phyloP scores from a whole-genome alignment of 805 yeast genomes.

The Cyberlindnera lachancei region DNA sequence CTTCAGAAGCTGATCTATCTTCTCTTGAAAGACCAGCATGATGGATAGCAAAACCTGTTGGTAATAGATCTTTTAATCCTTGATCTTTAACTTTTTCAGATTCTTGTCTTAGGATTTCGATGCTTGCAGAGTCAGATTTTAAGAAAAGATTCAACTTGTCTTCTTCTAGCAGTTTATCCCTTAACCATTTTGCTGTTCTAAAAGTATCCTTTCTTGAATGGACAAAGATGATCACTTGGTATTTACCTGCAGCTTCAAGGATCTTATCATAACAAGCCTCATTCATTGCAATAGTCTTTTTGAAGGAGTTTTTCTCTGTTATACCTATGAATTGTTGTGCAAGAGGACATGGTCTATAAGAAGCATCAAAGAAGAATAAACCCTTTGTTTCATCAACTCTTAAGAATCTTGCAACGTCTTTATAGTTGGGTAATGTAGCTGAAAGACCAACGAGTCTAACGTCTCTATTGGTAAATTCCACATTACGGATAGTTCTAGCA shows the following conservation, averaged over 20 bases:
- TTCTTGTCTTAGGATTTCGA: slow-evolving; percentile 58
- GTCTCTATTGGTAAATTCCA: slow-evolving; percentile 35
- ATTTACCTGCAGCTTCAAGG: slow-evolving; percentile 53
- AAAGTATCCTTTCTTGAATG: slow-evolving; percentile 91
- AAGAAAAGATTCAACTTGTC: slow-evolving; percentile 39
- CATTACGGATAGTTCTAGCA: slow-evolving; percentile 54
- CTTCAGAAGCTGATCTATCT: slow-evolving; percentile 77
- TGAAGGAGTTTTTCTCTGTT: slow-evolving; percentile 74
- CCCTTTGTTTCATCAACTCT: slow-evolving; percentile 55
- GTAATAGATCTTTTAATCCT: slow-evolving; percentile 51
- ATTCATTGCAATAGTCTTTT: slow-evolving; percentile 75
- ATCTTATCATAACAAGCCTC: slow-evolving; percentile 84
- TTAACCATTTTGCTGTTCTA: slow-evolving; percentile 71
- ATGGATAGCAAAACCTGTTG: slow-evolving; percentile 78
- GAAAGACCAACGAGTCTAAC: slow-evolving; percentile 80
- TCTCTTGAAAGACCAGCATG: slow-evolving; percentile 79
- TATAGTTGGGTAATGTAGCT: slow-evolving; percentile 86
- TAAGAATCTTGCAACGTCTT: slow-evolving; percentile 78
- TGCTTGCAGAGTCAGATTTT: slow-evolving; percentile 40
- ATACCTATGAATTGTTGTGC: slow-evolving; percentile 85
- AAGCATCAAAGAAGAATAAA: slow-evolving; percentile 72
- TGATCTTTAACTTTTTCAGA: slow-evolving; percentile 46
- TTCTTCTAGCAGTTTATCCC: slow-evolving; percentile 51
- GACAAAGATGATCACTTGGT: slow-evolving; percentile 84
- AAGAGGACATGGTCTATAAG: slow-evolving; percentile 87